Evolutionary conservation across 2,329 filamentous ascomycete species (phyloP).

Genomic region (Aspergillus sojae): DNA sequence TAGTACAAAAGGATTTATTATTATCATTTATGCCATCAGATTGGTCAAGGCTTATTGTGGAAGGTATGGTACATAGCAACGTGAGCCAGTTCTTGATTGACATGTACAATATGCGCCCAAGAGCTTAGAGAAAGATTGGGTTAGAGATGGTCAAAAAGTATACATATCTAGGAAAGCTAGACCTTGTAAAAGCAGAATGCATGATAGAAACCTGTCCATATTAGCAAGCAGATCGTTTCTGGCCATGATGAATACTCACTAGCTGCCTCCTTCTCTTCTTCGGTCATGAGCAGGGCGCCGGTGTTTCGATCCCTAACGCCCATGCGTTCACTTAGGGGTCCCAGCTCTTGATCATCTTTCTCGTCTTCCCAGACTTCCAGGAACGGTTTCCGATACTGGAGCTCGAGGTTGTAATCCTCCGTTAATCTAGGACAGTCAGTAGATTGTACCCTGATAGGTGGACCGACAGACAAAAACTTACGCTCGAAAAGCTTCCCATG

Average conservation of each 20-base stretch:
- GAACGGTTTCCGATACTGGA: constrained; percentile 92
- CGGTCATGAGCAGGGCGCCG: constrained; percentile 69
- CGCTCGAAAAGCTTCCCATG: constrained; percentile 96
- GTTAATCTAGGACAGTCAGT: constrained; percentile 59
- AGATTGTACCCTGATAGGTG: not conserved
- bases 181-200: constrained; percentile 98
- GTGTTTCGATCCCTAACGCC: constrained; percentile 75
- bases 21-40: not conserved
- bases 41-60: not conserved
- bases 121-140: not conserved
- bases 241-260: constrained; percentile 45
- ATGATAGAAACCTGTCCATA: constrained; percentile 69
- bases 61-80: not conserved
- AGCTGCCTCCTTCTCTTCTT: constrained; percentile 90
- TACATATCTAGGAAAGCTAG: constrained; percentile 36
- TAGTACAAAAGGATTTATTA: constrained; percentile 6
- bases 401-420: constrained; percentile 93
- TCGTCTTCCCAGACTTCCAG: constrained; percentile 89
- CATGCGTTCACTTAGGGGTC: constrained; percentile 92
- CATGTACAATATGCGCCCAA: not conserved
- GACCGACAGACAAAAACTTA: constrained; percentile 26
- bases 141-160: not conserved
- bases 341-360: constrained; percentile 79
- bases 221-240: constrained; percentile 17
- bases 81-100: not conserved